Evolutionary conservation across 768 basidiomycete species (phyloP).

Genomic region (Pholiota conissans): DNA sequence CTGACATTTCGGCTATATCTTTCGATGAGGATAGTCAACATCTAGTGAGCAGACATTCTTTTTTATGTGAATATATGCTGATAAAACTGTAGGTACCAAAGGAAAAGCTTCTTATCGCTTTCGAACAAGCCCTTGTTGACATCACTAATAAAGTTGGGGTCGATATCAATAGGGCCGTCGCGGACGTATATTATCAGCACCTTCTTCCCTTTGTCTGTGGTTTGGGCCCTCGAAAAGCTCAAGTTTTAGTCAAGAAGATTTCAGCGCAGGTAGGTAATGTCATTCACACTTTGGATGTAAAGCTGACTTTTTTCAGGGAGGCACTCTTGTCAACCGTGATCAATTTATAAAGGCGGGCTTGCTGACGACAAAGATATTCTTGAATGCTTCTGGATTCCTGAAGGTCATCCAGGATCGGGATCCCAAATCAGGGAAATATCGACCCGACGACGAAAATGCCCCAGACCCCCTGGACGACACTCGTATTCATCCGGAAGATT

Average conservation of each 20-base stretch:
- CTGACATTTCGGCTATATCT: slow-evolving; percentile 79
- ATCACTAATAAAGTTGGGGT: slow-evolving; percentile 91
- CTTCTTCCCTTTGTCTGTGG: slow-evolving; percentile 91
- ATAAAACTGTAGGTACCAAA: slow-evolving; percentile 62
- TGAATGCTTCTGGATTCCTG: slow-evolving; percentile 92
- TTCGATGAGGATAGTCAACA: slow-evolving; percentile 88
- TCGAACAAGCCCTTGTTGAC: slow-evolving; percentile 90
- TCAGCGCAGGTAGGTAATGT: slow-evolving; percentile 58
- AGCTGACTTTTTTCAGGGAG: slow-evolving; percentile 56
- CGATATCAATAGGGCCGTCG: slow-evolving; percentile 92
- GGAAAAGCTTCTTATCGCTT: slow-evolving; percentile 77
- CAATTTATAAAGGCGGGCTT: slow-evolving; percentile 84
- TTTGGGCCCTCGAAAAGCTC: slow-evolving; percentile 92
- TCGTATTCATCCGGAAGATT: slow-evolving; percentile 96
- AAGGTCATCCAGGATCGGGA: slow-evolving; percentile 78
- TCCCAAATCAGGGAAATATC: slow-evolving; percentile 59
- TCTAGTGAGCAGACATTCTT: slow-evolving; percentile 50
- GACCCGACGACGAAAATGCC: slow-evolving; percentile 66
- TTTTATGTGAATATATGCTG: slow-evolving; percentile 1
- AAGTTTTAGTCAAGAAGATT: slow-evolving; percentile 80
- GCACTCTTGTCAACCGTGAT: slow-evolving; percentile 81
- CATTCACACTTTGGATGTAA: not conserved
- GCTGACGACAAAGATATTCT: slow-evolving; percentile 83
- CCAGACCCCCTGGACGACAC: slow-evolving; percentile 93
- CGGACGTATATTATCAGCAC: slow-evolving; percentile 85